phyloP scores from a whole-genome alignment of 306 rosid species.

The Prunus padus region DNA sequence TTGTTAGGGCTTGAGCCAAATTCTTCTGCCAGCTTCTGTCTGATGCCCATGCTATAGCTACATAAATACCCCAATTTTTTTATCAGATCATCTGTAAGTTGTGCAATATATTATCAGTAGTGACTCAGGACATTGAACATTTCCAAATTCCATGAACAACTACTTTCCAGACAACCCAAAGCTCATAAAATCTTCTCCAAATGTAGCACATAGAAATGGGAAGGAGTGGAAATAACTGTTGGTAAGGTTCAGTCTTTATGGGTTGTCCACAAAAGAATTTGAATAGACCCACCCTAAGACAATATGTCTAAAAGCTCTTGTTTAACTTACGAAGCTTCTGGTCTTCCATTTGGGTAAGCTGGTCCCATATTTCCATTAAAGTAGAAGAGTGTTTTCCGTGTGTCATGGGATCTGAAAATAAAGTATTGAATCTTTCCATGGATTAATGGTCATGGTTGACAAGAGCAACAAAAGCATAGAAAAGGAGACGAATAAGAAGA shows the following conservation, averaged over 20 bases:
- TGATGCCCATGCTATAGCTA: slow-evolving; percentile 94
- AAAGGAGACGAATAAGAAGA: background rate
- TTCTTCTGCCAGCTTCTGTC: slow-evolving; percentile 83
- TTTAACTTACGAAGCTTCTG: slow-evolving; percentile 66
- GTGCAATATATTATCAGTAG: background rate
- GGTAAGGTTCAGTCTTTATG: slow-evolving; percentile 6
- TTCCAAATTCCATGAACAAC: background rate
- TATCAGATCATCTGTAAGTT: slow-evolving; percentile 19
- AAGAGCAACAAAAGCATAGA: background rate
- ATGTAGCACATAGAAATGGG: background rate
- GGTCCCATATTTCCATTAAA: slow-evolving; percentile 92
- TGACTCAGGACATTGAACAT: background rate
- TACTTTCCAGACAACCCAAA: background rate
- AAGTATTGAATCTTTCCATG: slow-evolving; percentile 13
- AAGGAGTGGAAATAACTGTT: slow-evolving; percentile 1
- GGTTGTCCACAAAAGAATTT: slow-evolving; percentile 9
- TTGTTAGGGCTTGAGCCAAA: slow-evolving; percentile 79
- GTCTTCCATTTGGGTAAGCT: slow-evolving; percentile 68
- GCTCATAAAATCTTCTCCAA: background rate
- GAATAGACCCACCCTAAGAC: background rate
- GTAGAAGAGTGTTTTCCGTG: slow-evolving; percentile 74
- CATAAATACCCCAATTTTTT: slow-evolving; percentile 16
- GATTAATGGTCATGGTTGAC: background rate
- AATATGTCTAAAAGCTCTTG: slow-evolving; percentile 14
- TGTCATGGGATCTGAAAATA: slow-evolving; percentile 61